phyloP scores from a whole-genome alignment of 2,329 filamentous ascomycete genomes.

The Kalaharituber pfeilii region DNA sequence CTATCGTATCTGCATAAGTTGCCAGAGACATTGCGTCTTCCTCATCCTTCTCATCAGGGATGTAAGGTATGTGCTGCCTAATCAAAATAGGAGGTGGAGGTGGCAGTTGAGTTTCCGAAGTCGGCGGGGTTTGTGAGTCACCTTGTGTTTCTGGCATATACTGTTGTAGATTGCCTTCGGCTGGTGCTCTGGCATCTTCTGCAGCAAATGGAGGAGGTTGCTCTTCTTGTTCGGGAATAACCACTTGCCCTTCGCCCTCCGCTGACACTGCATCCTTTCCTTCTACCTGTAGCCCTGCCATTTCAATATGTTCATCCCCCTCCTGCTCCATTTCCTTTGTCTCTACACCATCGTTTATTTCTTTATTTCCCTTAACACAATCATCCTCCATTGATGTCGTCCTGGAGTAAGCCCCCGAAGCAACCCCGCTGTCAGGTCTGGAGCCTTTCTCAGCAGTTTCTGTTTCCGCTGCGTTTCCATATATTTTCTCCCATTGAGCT shows the following conservation, averaged over 20 bases:
- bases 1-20: conserved; percentile 33
- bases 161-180: neutral
- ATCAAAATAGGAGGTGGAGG: conserved; percentile 35
- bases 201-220: conserved; percentile 3
- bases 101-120: conserved; percentile 27
- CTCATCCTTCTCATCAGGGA: conserved; percentile 29
- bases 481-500: conserved; percentile 56
- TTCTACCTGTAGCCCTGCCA: conserved; percentile 2
- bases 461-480: conserved; percentile 39
- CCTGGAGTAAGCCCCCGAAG: conserved; percentile 6
- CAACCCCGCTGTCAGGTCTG: conserved; percentile 32
- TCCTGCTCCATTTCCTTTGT: conserved; percentile 12
- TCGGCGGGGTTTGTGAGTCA: conserved; percentile 27
- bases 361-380: conserved; percentile 12
- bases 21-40: conserved; percentile 49
- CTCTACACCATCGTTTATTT: conserved; percentile 8
- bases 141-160: neutral
- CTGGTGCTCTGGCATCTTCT: neutral
- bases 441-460: conserved; percentile 24
- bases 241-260: conserved; percentile 4
- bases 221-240: conserved; percentile 1
- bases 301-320: conserved; percentile 13
- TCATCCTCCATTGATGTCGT: conserved; percentile 11
- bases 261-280: neutral
- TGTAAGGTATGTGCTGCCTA: neutral